Evolutionary conservation across 768 basidiomycete genomes (phyloP).

Genomic region (Pleurotus tuber-regium): DNA sequence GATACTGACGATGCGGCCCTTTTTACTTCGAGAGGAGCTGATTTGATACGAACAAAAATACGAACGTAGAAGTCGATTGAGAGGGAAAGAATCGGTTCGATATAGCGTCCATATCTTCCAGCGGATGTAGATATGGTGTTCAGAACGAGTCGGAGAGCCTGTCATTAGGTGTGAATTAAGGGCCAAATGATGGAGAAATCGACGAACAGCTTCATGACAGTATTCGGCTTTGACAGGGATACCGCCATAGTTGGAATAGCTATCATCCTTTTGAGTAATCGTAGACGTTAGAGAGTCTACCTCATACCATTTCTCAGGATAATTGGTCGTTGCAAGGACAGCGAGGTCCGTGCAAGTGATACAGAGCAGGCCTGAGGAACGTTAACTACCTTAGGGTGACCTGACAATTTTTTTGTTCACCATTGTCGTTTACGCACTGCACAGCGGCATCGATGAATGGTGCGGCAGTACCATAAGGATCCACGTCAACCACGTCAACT

Average conservation of each 20-base stretch:
- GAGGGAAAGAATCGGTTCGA: conserved; percentile 84
- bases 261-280: conserved; percentile 25
- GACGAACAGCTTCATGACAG: conserved; percentile 84
- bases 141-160: conserved; percentile 92
- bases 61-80: conserved; percentile 98
- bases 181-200: neutral
- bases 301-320: conserved; percentile 91
- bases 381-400: neutral
- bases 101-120: conserved; percentile 87
- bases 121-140: conserved; percentile 85
- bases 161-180: conserved; percentile 3
- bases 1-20: conserved; percentile 64
- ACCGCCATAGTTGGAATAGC: conserved; percentile 95
- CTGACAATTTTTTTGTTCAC: conserved; percentile 35
- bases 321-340: conserved; percentile 91
- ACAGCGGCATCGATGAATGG: conserved; percentile 96
- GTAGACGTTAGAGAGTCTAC: neutral
- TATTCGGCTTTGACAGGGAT: conserved; percentile 90
- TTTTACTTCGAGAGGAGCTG: conserved; percentile 82
- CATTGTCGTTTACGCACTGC: conserved; percentile 85
- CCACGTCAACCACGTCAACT: conserved; percentile 95
- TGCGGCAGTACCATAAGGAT: conserved; percentile 96
- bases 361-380: conserved; percentile 68
- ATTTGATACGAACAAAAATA: conserved; percentile 77
- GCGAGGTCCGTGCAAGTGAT: conserved; percentile 97